Conservation (phyloP, 2,329 filamentous ascomycete genomes). For the Mariannaea sp. region DNA sequence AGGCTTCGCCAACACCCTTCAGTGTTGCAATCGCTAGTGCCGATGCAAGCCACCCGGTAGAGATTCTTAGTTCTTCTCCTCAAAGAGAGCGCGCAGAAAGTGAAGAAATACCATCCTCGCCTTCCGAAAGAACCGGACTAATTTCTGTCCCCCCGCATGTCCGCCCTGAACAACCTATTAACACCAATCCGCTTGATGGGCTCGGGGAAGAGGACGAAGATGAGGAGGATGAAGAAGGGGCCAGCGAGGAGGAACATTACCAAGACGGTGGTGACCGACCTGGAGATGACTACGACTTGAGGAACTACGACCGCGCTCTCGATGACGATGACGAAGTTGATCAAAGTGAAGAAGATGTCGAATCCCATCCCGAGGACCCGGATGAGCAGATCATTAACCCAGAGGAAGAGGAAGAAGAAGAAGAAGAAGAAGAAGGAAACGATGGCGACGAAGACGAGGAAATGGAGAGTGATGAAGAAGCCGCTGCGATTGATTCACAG, state of each 20-base stretch:
- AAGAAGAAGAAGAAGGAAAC: slow-evolving; percentile 40
- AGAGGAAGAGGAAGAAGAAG: slow-evolving; percentile 27
- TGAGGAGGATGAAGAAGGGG: slow-evolving; percentile 1
- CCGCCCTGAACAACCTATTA: slow-evolving; percentile 1
- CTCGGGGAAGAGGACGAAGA: slow-evolving; percentile 21
- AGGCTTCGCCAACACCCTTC: slow-evolving; percentile 11
- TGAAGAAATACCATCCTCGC: slow-evolving; percentile 15
- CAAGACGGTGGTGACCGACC: slow-evolving; percentile 37
- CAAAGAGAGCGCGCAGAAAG: slow-evolving; percentile 18
- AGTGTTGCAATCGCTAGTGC: slow-evolving; percentile 18
- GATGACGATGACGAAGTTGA: slow-evolving; percentile 44
- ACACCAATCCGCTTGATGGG: slow-evolving; percentile 3
- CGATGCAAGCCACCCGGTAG: slow-evolving; percentile 29
- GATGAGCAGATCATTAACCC: slow-evolving; percentile 31
- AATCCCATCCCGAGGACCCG: slow-evolving; percentile 34
- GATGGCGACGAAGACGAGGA: slow-evolving; percentile 30
- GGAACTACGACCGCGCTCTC: slow-evolving; percentile 41
- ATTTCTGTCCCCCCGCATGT: not conserved
- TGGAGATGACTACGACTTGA: slow-evolving; percentile 43
- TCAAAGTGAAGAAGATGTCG: slow-evolving; percentile 37
- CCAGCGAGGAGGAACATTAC: slow-evolving; percentile 31
- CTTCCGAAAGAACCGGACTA: slow-evolving; percentile 9
- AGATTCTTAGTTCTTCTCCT: slow-evolving; percentile 33
- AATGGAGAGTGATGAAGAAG: slow-evolving; percentile 38
- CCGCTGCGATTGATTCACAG: slow-evolving; percentile 34